A percentile compares a stretch with the other conserved stretches of the same genome.
Evolutionary conservation across 176 grass and related monocot genomes (phyloP).

Genomic region (Cymbopogon citratus): DNA sequence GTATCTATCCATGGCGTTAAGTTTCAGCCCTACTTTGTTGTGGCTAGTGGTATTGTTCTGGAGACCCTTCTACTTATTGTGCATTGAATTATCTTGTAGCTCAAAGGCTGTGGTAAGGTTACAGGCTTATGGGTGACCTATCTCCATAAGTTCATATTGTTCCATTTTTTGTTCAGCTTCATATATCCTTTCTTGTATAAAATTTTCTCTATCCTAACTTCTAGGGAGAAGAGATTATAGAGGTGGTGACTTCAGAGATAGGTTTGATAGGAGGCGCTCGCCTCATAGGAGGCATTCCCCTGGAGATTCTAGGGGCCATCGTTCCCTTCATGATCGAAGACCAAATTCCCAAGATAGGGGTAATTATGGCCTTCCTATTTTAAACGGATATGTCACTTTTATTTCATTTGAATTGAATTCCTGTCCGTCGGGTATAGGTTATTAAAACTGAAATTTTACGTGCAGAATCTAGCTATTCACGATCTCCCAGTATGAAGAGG

Average conservation of each 20-base stretch:
- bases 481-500: slow-evolving; percentile 56
- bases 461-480: slow-evolving; percentile 85
- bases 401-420: neutral
- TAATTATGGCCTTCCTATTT: slow-evolving; percentile 19
- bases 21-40: slow-evolving; percentile 43
- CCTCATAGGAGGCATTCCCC: slow-evolving; percentile 69
- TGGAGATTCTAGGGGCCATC: slow-evolving; percentile 64
- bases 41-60: slow-evolving; percentile 66
- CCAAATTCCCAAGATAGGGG: slow-evolving; percentile 66
- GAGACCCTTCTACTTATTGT: slow-evolving; percentile 56
- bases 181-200: slow-evolving; percentile 18
- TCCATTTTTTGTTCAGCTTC: slow-evolving; percentile 17
- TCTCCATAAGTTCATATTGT: slow-evolving; percentile 9
- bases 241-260: slow-evolving; percentile 55
- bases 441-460: neutral
- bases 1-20: slow-evolving; percentile 45
- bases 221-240: slow-evolving; percentile 78
- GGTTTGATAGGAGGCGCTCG: slow-evolving; percentile 75
- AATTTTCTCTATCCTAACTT: slow-evolving; percentile 13
- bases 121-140: slow-evolving; percentile 41
- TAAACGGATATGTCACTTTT: neutral
- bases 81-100: slow-evolving; percentile 68
- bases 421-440: neutral
- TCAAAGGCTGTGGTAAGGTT: slow-evolving; percentile 77
- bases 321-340: slow-evolving; percentile 43